Conservation (phyloP, 495 filamentous ascomycete genomes). For the Xylona heveae region DNA sequence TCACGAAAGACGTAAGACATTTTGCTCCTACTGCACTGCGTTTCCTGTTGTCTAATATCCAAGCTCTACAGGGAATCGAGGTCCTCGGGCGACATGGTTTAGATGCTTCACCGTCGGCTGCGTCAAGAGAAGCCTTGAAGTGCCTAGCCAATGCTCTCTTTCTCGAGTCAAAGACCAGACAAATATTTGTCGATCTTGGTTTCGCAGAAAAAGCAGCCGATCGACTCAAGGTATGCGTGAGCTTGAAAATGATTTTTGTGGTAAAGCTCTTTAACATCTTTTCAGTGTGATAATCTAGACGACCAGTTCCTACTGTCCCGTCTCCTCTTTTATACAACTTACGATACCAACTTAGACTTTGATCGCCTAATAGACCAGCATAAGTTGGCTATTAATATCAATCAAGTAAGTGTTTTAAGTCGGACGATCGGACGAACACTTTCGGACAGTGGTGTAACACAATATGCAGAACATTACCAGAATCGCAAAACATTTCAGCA, state of each 20-base stretch:
- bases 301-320: conserved; percentile 76
- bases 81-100: conserved; percentile 54
- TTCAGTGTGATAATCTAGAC: conserved; percentile 46
- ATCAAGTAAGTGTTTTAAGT: conserved; percentile 21
- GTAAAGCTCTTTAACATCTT: conserved; percentile 6
- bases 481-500: conserved; percentile 38
- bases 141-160: conserved; percentile 78
- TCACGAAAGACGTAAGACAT: conserved; percentile 47
- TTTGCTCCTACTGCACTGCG: too few relatives aligned
- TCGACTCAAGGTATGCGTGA: conserved; percentile 34
- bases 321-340: conserved; percentile 73
- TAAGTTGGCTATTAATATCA: conserved; percentile 46
- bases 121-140: conserved; percentile 58
- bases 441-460: too few relatives aligned
- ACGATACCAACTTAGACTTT: conserved; percentile 52
- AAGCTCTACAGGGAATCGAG: conserved; percentile 42
- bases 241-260: not conserved
- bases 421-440: too few relatives aligned
- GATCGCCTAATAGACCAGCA: conserved; percentile 45
- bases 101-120: conserved; percentile 28
- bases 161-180: conserved; percentile 45
- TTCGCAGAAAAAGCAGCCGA: conserved; percentile 48
- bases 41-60: conserved; percentile 5
- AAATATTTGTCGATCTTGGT: conserved; percentile 63
- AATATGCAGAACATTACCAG: conserved; percentile 41